Evolutionary conservation across 2,329 filamentous ascomycete genomes (phyloP).

Genomic region (Zymoseptoria tritici): DNA sequence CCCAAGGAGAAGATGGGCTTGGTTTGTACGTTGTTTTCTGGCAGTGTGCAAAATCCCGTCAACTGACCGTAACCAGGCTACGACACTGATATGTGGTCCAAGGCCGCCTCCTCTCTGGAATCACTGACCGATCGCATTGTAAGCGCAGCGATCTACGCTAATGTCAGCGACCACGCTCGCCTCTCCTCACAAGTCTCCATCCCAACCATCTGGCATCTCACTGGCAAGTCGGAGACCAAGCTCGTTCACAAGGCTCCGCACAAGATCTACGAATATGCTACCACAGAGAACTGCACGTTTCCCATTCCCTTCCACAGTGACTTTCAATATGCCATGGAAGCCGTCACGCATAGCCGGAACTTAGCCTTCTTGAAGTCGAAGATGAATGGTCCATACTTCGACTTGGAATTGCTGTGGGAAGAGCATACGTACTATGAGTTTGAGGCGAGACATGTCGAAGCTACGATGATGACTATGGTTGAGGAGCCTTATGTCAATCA

Average conservation of each 20-base stretch:
- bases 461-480: conserved; percentile 77
- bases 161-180: conserved; percentile 13
- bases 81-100: conserved; percentile 8
- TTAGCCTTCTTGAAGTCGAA: conserved; percentile 58
- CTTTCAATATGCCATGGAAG: conserved; percentile 49
- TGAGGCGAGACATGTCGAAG: conserved; percentile 57
- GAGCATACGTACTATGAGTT: conserved; percentile 70
- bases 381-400: conserved; percentile 59
- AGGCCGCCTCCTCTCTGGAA: conserved; percentile 22
- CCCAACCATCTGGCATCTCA: conserved; percentile 22
- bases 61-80: conserved; percentile 3
- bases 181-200: conserved; percentile 12
- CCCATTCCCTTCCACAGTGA: conserved; percentile 44
- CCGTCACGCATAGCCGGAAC: conserved; percentile 59
- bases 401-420: conserved; percentile 71
- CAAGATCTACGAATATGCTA: conserved; percentile 39
- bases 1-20: conserved; percentile 34
- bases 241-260: conserved; percentile 5
- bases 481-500: conserved; percentile 74
- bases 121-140: conserved; percentile 21
- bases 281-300: conserved; percentile 38
- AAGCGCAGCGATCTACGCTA: conserved; percentile 30
- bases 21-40: conserved; percentile 23
- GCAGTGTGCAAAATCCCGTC: background rate
- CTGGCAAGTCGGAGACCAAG: conserved; percentile 18